Conservation (phyloP, 1,139 yeast species). For the Geotrichum fermentans region DNA sequence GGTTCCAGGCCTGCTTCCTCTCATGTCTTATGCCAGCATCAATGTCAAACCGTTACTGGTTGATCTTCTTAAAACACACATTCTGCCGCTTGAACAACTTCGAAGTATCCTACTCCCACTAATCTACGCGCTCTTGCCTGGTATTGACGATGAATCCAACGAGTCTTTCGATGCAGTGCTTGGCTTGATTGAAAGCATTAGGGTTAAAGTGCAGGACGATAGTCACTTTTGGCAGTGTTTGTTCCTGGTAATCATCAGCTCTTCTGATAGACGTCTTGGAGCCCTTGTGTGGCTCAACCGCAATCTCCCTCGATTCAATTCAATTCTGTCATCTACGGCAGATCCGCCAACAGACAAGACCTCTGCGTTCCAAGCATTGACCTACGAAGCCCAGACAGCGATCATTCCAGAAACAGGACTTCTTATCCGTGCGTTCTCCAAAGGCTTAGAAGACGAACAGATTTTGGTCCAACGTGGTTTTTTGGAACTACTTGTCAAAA, state of each 20-base stretch:
- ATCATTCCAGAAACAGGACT: conserved; percentile 76
- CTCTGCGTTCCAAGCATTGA: conserved; percentile 30
- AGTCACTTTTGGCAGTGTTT: conserved; percentile 81
- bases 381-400: conserved; percentile 56
- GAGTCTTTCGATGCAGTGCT: conserved; percentile 67
- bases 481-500: conserved; percentile 68
- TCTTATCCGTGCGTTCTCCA: conserved; percentile 64
- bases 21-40: conserved; percentile 82
- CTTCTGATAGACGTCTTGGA: conserved; percentile 76
- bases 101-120: conserved; percentile 61
- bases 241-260: conserved; percentile 67
- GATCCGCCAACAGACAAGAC: conserved; percentile 19
- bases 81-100: conserved; percentile 53
- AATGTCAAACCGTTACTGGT: conserved; percentile 76
- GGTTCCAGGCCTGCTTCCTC: conserved; percentile 86
- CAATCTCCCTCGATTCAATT: conserved; percentile 55
- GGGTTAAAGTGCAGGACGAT: conserved; percentile 58
- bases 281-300: conserved; percentile 72
- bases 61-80: conserved; percentile 51
- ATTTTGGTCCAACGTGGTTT: conserved; percentile 83
- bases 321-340: conserved; percentile 21
- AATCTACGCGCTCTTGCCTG: conserved; percentile 71
- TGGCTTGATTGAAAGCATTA: conserved; percentile 56
- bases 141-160: conserved; percentile 86
- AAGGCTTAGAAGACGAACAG: conserved; percentile 58